Evolutionary conservation across 2,329 filamentous ascomycete genomes (phyloP), one percentile per base, ranked within the genome.

Genomic region (Colletotrichum scovillei): DNA sequence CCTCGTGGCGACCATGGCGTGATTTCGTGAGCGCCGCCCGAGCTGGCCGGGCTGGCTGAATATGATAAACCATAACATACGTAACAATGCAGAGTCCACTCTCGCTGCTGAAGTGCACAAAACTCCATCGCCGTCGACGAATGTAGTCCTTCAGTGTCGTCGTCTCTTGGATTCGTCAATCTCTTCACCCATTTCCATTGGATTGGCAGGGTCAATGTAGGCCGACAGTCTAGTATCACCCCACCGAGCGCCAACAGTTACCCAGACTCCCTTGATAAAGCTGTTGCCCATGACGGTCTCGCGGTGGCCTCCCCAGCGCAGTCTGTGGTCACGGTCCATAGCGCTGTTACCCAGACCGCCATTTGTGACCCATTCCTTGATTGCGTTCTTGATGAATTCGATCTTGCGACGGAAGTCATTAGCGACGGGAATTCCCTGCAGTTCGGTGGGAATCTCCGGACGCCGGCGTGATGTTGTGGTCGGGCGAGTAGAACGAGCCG

Each of bases 351-450:
- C 94, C 38, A 95, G 82, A 2, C 94, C 94, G 3, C 90, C 91
- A 77, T 93, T 92, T 68, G 80, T 78, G 14, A 91, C 89, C 94
- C 94, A 96, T 80, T 94, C 92, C 75, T 88, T 88, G 12, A 95
- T 87, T 19, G 94, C 88, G 64, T 88, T 83, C 76, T 88, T 87
- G 77, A 95, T 90, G 79, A 95, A 95, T 72, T 91, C 88, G 70
- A 96, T 88, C 85, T 96, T 96, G 77, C 87, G 87, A 42, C 92
- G 90, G 79, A 96, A 90, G 76, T 92, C 89, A 80, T 96, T 96
- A 53, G 92, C 92, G 24, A 89, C 88, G 0, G 93, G 92, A 69
- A 94, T 90, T 69, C 88, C 86, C 80, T 92, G 89, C 16, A 92
- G 82, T 78, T 89, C 88, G 0, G 88, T 85, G 59, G 88, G 86